A percentile compares a stretch with the other conserved stretches of the same genome.
These are phyloP conservation scores for Pichia sp. DNA, from an alignment of 1,139 yeast species.

Conservation along the genomic window DNA sequence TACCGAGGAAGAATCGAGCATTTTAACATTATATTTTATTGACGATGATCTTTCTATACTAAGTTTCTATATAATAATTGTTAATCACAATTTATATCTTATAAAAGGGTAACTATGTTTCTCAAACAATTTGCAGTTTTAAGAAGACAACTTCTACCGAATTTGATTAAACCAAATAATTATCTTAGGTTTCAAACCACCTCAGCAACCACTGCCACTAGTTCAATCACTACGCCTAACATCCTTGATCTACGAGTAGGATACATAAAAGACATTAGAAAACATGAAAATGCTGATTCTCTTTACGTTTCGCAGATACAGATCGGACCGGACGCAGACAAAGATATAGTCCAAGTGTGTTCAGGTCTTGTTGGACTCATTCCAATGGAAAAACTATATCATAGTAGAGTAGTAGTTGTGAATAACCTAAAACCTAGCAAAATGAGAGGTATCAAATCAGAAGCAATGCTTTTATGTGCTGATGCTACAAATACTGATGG, in stretches of 20 bases:
- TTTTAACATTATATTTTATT: no score
- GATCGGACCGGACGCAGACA: constrained; percentile 20
- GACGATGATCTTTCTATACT: no score
- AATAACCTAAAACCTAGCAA: constrained; percentile 61
- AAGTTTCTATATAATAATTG: no score
- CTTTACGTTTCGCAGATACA: constrained; percentile 47
- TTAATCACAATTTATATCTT: no score
- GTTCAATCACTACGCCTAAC: constrained; percentile 14
- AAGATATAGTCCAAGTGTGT: constrained; percentile 39
- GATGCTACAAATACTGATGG: constrained; percentile 4
- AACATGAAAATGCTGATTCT: constrained; percentile 48
- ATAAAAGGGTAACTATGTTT: no score
- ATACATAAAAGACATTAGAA: constrained; percentile 35
- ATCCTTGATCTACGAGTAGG: constrained; percentile 38
- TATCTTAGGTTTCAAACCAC: constrained; percentile 4
- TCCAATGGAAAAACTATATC: constrained; percentile 42
- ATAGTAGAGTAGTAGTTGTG: constrained; percentile 45
- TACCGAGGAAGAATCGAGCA: no score
- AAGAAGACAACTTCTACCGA: no score
- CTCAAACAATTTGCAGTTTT: no score
- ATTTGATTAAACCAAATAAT: no score
- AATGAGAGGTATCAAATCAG: constrained; percentile 55
- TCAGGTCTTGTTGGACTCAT: constrained; percentile 53
- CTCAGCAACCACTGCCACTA: neutral
- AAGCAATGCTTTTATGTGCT: constrained; percentile 52